Conservation (phyloP, 2,329 filamentous ascomycete species). For the Alternaria rosae region DNA sequence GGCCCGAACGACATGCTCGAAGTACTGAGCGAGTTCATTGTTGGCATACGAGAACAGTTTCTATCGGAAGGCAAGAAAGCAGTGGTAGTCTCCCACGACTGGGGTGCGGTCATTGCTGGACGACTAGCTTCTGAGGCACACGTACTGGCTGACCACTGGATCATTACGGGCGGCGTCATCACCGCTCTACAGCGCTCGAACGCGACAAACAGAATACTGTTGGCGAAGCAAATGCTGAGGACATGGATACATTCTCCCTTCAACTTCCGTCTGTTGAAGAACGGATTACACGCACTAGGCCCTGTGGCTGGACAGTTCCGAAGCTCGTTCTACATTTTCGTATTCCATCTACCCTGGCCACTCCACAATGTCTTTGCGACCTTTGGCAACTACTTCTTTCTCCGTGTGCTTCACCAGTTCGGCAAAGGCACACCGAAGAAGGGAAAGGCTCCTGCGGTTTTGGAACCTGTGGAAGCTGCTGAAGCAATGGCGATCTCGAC, state of each 20-base stretch:
- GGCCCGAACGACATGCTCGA: conserved; percentile 61
- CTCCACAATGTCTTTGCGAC: conserved; percentile 55
- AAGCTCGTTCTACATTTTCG: conserved; percentile 64
- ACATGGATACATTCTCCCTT: conserved; percentile 56
- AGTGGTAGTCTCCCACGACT: conserved; percentile 63
- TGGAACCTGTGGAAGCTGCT: conserved; percentile 42
- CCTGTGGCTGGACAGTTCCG: conserved; percentile 59
- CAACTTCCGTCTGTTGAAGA: conserved; percentile 56
- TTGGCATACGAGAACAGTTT: conserved; percentile 59
- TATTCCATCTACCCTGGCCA: conserved; percentile 59
- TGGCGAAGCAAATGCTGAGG: conserved; percentile 59
- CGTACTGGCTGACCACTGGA: conserved; percentile 63
- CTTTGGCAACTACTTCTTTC: conserved; percentile 60
- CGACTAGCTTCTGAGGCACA: conserved; percentile 66
- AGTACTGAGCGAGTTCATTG: conserved; percentile 61
- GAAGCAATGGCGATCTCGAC: conserved; percentile 60
- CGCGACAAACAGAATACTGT: conserved; percentile 48
- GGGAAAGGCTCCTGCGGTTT: conserved; percentile 11
- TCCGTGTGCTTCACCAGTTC: conserved; percentile 52
- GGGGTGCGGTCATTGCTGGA: conserved; percentile 62
- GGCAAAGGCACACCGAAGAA: conserved; percentile 43
- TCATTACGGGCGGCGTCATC: conserved; percentile 62
- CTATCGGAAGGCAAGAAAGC: conserved; percentile 36
- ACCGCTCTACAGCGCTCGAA: conserved; percentile 54
- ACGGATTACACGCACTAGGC: conserved; percentile 52